Percentiles rank a stretch among this genome's conserved stretches.
phyloP scores from a whole-genome alignment of 345 rosid species.

The Combretum micranthum region DNA sequence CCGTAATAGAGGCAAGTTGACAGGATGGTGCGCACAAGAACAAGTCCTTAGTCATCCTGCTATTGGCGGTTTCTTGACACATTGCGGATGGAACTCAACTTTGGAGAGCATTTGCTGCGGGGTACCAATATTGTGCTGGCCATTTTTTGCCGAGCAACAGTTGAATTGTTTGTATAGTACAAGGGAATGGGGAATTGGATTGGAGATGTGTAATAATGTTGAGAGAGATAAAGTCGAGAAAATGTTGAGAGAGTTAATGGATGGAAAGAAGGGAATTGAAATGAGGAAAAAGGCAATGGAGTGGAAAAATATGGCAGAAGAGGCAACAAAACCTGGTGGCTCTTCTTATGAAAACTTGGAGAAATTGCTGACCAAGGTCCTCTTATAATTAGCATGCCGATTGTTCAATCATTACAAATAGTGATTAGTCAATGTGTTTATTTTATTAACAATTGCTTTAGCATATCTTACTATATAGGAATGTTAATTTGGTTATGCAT shows the following conservation, averaged over 20 bases:
- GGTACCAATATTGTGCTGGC: conserved; percentile 20
- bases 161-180: conserved; percentile 20
- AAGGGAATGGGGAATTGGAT: conserved; percentile 32
- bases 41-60: conserved; percentile 15
- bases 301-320: conserved; percentile 28
- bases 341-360: conserved; percentile 16
- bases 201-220: conserved; percentile 31
- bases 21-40: conserved; percentile 19
- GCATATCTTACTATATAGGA: too few relatives aligned
- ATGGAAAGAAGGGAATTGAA: conserved; percentile 17
- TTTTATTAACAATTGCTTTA: too few relatives aligned
- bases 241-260: conserved; percentile 29
- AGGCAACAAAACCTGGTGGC: conserved; percentile 3
- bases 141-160: conserved; percentile 22
- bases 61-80: conserved; percentile 13
- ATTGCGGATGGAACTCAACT: conserved; percentile 21
- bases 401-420: too few relatives aligned
- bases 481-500: too few relatives aligned
- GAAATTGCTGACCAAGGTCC: conserved; percentile 1
- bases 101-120: conserved; percentile 17
- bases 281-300: conserved; percentile 20
- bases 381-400: not conserved
- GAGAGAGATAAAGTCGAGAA: conserved; percentile 26
- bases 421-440: too few relatives aligned
- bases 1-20: conserved; percentile 9